Conservation (phyloP, 2,329 filamentous ascomycete species). For the Pestalotiopsis sp. region DNA sequence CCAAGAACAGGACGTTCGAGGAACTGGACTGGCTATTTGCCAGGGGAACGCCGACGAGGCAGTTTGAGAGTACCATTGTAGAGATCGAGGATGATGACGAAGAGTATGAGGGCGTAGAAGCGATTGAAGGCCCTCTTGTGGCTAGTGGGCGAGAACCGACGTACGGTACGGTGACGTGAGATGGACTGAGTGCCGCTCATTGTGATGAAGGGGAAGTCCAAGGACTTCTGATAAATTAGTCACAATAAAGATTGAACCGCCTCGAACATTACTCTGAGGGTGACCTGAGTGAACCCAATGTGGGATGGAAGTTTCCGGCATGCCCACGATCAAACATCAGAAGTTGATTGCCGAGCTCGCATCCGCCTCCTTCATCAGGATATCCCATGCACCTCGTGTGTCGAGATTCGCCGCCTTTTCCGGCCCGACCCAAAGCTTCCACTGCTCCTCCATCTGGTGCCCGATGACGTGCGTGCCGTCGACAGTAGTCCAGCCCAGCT, state of each 20-base stretch:
- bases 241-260: too few relatives aligned
- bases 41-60: conserved; percentile 38
- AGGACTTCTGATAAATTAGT: too few relatives aligned
- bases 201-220: too few relatives aligned
- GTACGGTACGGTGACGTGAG: background rate
- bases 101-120: conserved; percentile 17
- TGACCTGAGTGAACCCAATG: too few relatives aligned
- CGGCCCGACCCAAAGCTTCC: conserved; percentile 2
- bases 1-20: conserved; percentile 51
- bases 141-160: background rate
- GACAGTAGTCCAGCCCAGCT: background rate
- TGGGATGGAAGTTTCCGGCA: background rate
- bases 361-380: background rate
- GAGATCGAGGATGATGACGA: conserved; percentile 20
- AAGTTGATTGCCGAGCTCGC: background rate
- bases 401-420: background rate
- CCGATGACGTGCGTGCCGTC: conserved; percentile 9
- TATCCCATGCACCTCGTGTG: background rate
- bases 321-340: background rate
- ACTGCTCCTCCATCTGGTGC: background rate
- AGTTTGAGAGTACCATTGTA: conserved; percentile 38
- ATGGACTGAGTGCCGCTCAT: too few relatives aligned
- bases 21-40: conserved; percentile 58
- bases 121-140: background rate
- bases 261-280: too few relatives aligned